Conservation (phyloP, 495 filamentous ascomycete genomes). For the Tuber brumale region DNA sequence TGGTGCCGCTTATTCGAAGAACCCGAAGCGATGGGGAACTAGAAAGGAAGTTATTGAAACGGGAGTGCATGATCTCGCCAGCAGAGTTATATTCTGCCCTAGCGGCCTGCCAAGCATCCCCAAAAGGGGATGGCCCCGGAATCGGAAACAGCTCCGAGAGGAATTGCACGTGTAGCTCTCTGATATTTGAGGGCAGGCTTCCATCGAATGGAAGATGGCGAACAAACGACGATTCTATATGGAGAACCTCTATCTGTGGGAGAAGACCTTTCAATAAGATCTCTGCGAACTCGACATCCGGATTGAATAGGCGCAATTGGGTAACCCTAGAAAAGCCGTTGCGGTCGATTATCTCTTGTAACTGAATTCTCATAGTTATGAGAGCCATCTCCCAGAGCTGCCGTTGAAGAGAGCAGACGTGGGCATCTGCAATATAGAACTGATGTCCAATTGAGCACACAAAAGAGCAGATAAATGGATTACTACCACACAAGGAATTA, state of each 20-base stretch:
- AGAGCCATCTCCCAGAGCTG: conserved; percentile 29
- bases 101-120: neutral
- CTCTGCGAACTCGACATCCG: conserved; percentile 28
- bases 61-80: conserved; percentile 21
- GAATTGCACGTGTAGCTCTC: conserved; percentile 25
- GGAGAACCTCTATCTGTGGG: conserved; percentile 22
- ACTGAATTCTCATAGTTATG: conserved; percentile 10
- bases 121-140: neutral
- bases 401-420: conserved; percentile 11
- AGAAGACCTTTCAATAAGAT: conserved; percentile 31
- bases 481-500: conserved; percentile 20
- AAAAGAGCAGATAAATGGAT: conserved; percentile 28
- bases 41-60: conserved; percentile 26
- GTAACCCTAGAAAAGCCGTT: conserved; percentile 30
- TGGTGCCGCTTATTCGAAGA: conserved; percentile 25
- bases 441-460: conserved; percentile 25
- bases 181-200: conserved; percentile 13
- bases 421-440: conserved; percentile 8
- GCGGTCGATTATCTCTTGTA: conserved; percentile 28
- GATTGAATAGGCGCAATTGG: conserved; percentile 18
- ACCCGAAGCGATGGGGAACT: conserved; percentile 20
- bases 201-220: conserved; percentile 14
- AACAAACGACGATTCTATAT: conserved; percentile 22
- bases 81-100: conserved; percentile 4
- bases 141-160: conserved; percentile 10